These are phyloP conservation scores for Acanthochlamys bracteata DNA, from an alignment of 106 monocot genomes.

Conservation along the genomic window DNA sequence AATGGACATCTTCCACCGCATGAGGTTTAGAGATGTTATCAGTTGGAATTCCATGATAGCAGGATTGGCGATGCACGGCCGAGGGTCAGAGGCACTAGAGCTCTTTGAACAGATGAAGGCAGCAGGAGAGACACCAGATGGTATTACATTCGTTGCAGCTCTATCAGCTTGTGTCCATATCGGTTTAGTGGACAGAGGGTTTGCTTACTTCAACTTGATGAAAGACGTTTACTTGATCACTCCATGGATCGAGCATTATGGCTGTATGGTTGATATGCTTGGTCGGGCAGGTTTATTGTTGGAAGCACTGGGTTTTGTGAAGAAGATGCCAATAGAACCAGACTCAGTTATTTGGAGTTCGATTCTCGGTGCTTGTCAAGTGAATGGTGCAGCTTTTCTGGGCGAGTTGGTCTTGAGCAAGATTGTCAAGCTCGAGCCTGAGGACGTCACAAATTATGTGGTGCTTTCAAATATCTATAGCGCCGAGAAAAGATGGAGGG, in stretches of 20 bases:
- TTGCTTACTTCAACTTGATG: slow-evolving; percentile 40
- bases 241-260: slow-evolving; percentile 61
- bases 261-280: slow-evolving; percentile 40
- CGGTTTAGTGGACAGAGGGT: slow-evolving; percentile 36
- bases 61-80: slow-evolving; percentile 39
- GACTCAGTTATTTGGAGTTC: slow-evolving; percentile 35
- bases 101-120: slow-evolving; percentile 32
- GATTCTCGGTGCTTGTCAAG: slow-evolving; percentile 20
- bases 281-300: slow-evolving; percentile 23
- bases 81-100: slow-evolving; percentile 28
- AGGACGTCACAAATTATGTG: slow-evolving; percentile 24
- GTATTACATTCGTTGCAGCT: slow-evolving; percentile 45
- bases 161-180: slow-evolving; percentile 47
- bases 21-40: slow-evolving; percentile 34
- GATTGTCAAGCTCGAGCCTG: slow-evolving; percentile 14
- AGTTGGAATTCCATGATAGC: slow-evolving; percentile 47
- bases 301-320: slow-evolving; percentile 21
- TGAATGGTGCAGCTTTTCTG: slow-evolving; percentile 4
- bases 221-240: slow-evolving; percentile 15
- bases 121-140: slow-evolving; percentile 30
- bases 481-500: slow-evolving; percentile 15
- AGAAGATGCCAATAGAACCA: slow-evolving; percentile 23
- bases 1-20: slow-evolving; percentile 19
- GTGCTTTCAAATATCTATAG: slow-evolving; percentile 32
- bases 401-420: slow-evolving; percentile 14